Evolutionary conservation across 1,139 yeast genomes (phyloP).

Genomic region (Barnettozyma hawaiiensis): DNA sequence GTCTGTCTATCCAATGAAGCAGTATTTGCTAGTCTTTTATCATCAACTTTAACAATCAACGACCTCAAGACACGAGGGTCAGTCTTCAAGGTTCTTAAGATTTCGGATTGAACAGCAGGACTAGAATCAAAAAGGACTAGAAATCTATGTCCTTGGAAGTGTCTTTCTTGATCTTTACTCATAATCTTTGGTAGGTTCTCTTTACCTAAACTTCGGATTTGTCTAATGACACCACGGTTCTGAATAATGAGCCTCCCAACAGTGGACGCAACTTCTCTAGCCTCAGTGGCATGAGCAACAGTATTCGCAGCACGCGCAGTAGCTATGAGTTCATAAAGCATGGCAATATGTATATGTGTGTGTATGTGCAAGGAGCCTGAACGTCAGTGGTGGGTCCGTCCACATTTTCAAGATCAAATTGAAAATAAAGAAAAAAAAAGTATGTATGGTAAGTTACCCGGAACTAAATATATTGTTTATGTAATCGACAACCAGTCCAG

Average conservation of each 20-base stretch:
- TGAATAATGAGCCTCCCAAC: constrained; percentile 77
- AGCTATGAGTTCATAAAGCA: constrained; percentile 90
- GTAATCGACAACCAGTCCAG: too few species aligned
- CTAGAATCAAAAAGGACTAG: constrained; percentile 83
- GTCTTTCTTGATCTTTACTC: constrained; percentile 82
- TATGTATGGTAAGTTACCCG: too few species aligned
- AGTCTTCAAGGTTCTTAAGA: constrained; percentile 68
- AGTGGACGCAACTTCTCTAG: constrained; percentile 67
- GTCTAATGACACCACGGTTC: constrained; percentile 89
- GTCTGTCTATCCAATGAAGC: constrained; percentile 42
- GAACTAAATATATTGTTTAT: too few species aligned
- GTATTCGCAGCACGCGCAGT: constrained; percentile 75
- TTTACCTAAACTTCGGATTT: constrained; percentile 73
- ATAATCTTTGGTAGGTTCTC: constrained; percentile 74
- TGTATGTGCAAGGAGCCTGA: too few species aligned
- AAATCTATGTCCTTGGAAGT: constrained; percentile 87
- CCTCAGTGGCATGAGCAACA: constrained; percentile 51
- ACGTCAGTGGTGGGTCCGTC: too few species aligned
- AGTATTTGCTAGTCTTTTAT: constrained; percentile 48
- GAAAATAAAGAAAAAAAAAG: not conserved
- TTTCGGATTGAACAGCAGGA: constrained; percentile 79
- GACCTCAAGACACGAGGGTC: constrained; percentile 91
- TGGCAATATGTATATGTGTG: constrained; percentile 24
- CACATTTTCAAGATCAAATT: not conserved
- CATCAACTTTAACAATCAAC: constrained; percentile 63